A percentile compares a stretch with the other conserved stretches of the same genome.
These are phyloP conservation scores for Phialophora expanda DNA, from an alignment of 2,329 filamentous ascomycete species.

Conservation along the genomic window DNA sequence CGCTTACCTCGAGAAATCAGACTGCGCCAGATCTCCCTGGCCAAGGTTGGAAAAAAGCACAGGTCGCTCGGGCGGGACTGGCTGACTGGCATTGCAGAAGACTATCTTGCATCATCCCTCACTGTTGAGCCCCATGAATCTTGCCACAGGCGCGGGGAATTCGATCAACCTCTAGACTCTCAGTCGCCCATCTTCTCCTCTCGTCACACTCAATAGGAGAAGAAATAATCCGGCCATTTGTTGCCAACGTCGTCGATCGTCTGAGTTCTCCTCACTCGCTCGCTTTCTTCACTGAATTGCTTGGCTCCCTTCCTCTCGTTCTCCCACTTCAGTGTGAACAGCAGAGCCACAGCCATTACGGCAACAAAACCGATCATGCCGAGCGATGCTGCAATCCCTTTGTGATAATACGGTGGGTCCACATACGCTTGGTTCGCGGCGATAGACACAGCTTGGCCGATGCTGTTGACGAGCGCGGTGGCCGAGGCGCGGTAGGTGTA, in stretches of 20 bases:
- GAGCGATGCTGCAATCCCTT: conserved; percentile 18
- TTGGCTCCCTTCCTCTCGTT: conserved; percentile 21
- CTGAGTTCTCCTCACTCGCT: conserved; percentile 2
- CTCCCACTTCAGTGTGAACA: conserved; percentile 18
- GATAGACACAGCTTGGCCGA: conserved; percentile 26
- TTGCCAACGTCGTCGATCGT: conserved; percentile 29
- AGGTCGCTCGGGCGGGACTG: too few species aligned
- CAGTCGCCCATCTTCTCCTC: too few species aligned
- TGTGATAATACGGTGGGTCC: conserved; percentile 29
- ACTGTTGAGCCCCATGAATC: too few species aligned
- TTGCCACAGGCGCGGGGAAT: too few species aligned
- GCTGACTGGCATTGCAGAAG: too few species aligned
- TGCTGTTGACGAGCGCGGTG: conserved; percentile 27
- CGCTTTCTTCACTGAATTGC: conserved; percentile 8
- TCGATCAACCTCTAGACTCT: too few species aligned
- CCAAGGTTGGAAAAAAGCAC: too few species aligned
- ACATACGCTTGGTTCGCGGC: conserved; percentile 28
- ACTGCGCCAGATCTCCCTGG: too few species aligned
- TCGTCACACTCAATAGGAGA: conserved; percentile 1
- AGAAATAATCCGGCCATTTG: conserved; percentile 24
- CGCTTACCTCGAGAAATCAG: too few species aligned
- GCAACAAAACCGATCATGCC: conserved; percentile 16
- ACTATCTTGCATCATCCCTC: too few species aligned
- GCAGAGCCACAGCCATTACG: conserved; percentile 8
- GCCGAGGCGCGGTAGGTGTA: conserved; percentile 32